Base-by-base conservation (phyloP, 2,329 filamentous ascomycete genomes). In the Botrytis elliptica region DNA sequence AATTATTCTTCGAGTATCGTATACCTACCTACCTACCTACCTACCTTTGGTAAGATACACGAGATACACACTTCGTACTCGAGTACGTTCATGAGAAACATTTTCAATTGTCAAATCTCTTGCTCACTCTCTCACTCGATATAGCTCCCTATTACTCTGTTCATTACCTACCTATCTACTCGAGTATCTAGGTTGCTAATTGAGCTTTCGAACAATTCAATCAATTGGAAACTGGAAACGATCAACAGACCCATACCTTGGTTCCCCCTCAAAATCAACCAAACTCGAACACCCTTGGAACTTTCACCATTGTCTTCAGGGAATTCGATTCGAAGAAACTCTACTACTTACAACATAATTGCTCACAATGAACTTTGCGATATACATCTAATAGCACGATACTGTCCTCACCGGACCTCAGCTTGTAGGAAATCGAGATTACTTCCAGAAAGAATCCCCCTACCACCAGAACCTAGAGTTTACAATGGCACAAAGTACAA, bases 401-500 rank as follows among this genome's bases (percentile, higher is more conserved):
- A 66, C 22, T 66, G 38, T 67, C 70, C 60, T 66, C 0, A 29
- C 29, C 22, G 62, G 70, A 57, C 38, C 46, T 40, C 38, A 33
- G 8, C 36, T 55, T 42, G 55, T 33, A n/a, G 44, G 70, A 20
- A 9, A 66, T 72, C 40, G 68, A 57, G 38, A 57, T 57, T 40
- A 33, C 52, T 29, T 29, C 55, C 40, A 22, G 60, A 20, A 16
- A 63, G 38, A 44, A 33, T 46, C 57, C 33, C 29, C 33, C 20
- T 25, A 33, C 18, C 40, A 25, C 8, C 40, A 12, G 46, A 52
- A 38, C 38, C 38, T 36, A 64, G 65, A 70, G 64, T 40, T 60
- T 67, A 76, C 64, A 64, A 81, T 81, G 79, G 76, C 75, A 74
- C 75, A 76, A 68, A 77, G 66, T 73, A 75, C 73, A 72, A 80